phyloP scores from a whole-genome alignment of 768 basidiomycete genomes.

The Wakefieldia striispora region DNA sequence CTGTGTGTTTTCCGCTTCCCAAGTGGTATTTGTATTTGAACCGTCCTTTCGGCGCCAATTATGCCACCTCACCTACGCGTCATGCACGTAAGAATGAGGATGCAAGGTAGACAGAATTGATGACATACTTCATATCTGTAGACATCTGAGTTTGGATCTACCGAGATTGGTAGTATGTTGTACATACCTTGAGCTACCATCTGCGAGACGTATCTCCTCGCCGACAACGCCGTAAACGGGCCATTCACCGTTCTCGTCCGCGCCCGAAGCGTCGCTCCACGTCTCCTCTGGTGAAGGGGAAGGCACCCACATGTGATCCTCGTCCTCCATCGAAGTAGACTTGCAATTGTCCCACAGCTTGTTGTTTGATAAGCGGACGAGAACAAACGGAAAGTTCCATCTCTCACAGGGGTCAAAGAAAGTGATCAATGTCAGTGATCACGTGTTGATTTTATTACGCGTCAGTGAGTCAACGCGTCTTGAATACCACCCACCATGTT shows the following conservation, averaged over 20 bases:
- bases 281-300: slow-evolving; percentile 31
- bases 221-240: slow-evolving; percentile 29
- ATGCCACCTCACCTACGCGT: slow-evolving; percentile 48
- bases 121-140: slow-evolving; percentile 32
- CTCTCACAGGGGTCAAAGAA: no score
- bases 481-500: slow-evolving; percentile 5
- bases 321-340: background rate
- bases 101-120: background rate
- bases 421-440: slow-evolving; percentile 3
- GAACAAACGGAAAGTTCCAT: no score
- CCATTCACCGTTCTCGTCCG: slow-evolving; percentile 31
- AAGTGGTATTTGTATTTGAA: slow-evolving; percentile 56
- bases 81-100: background rate
- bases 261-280: slow-evolving; percentile 33
- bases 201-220: slow-evolving; percentile 28
- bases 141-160: slow-evolving; percentile 4
- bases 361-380: no score
- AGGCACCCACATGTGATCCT: slow-evolving; percentile 22
- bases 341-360: no score
- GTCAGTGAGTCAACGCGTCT: slow-evolving; percentile 10
- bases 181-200: slow-evolving; percentile 27
- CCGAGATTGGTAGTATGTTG: background rate
- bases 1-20: slow-evolving; percentile 36
- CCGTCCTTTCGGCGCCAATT: slow-evolving; percentile 51
- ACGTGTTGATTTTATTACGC: slow-evolving; percentile 25